Evolutionary conservation across 2,329 filamentous ascomycete species (phyloP).

Genomic region (Pyrenochaeta sp.): DNA sequence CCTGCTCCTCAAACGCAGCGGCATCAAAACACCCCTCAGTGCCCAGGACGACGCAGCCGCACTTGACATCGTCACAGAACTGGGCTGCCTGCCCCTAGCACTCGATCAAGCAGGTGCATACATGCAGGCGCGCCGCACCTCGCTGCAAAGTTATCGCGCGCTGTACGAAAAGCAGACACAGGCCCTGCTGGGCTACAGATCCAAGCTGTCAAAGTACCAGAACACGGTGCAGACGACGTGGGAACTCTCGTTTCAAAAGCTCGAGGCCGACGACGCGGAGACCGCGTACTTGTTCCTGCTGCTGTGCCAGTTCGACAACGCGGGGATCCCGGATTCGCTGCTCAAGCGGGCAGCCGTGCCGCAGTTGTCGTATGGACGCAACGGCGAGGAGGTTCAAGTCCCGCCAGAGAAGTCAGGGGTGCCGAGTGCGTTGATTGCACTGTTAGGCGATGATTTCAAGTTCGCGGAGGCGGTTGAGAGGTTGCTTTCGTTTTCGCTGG

Average conservation of each 20-base stretch:
- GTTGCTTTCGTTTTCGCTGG: neutral
- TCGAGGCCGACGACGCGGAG: neutral
- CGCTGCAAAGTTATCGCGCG: conserved; percentile 39
- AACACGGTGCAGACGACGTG: conserved; percentile 52
- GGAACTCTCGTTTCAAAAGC: conserved; percentile 49
- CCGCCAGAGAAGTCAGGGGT: neutral
- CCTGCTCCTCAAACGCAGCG: conserved; percentile 7
- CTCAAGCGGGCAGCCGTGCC: neutral
- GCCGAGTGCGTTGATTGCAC: neutral
- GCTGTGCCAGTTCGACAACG: neutral
- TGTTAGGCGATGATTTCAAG: neutral
- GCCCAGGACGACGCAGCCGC: neutral
- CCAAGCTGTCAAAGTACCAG: conserved; percentile 29
- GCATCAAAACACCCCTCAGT: conserved; percentile 5
- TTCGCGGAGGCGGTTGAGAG: neutral
- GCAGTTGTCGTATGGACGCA: neutral
- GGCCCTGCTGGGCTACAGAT: conserved; percentile 48
- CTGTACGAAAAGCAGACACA: conserved; percentile 40
- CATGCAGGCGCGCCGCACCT: conserved; percentile 36
- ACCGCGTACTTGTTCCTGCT: neutral
- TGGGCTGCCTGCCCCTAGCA: conserved; percentile 50
- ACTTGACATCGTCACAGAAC: conserved; percentile 18
- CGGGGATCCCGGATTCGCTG: neutral
- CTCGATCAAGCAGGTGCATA: conserved; percentile 48
- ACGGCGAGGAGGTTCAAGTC: neutral